These are phyloP conservation scores for Kickxella alabastrina DNA, from an alignment of 192 early-diverging fungal species.

Conservation along the genomic window DNA sequence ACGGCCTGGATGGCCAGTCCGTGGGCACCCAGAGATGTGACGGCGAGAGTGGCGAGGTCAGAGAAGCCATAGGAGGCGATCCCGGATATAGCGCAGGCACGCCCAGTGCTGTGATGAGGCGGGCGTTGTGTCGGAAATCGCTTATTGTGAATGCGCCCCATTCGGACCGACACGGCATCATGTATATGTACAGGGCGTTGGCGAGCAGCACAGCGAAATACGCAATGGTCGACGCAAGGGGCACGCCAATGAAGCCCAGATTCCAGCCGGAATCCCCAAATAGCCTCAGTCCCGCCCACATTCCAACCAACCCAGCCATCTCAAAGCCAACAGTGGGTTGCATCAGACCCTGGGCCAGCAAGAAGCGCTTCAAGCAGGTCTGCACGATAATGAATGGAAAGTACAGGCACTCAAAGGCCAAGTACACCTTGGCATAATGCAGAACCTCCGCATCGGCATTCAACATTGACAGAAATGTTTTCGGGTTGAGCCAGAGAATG, in stretches of 20 bases:
- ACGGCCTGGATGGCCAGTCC: slow-evolving; percentile 81
- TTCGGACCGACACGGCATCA: slow-evolving; percentile 22
- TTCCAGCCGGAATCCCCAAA: slow-evolving; percentile 60
- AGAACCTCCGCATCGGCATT: slow-evolving; percentile 72
- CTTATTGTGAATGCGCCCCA: slow-evolving; percentile 34
- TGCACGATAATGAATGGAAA: slow-evolving; percentile 75
- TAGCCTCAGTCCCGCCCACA: slow-evolving; percentile 69
- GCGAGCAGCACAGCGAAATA: slow-evolving; percentile 58
- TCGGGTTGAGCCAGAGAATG: slow-evolving; percentile 38
- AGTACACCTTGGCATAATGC: slow-evolving; percentile 61
- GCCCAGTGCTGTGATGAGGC: slow-evolving; percentile 31
- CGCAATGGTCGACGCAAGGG: slow-evolving; percentile 61
- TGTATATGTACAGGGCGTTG: slow-evolving; percentile 56
- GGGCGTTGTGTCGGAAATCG: slow-evolving; percentile 27
- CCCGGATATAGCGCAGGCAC: slow-evolving; percentile 42
- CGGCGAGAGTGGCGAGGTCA: slow-evolving; percentile 69
- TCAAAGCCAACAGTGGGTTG: slow-evolving; percentile 73
- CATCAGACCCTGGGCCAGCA: slow-evolving; percentile 93
- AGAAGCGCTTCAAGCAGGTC: slow-evolving; percentile 78
- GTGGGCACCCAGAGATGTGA: slow-evolving; percentile 71
- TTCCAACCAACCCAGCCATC: slow-evolving; percentile 63
- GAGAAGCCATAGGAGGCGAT: slow-evolving; percentile 54
- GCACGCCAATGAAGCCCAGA: slow-evolving; percentile 68
- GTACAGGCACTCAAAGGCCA: slow-evolving; percentile 64
- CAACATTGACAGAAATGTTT: slow-evolving; percentile 58